These are phyloP conservation scores for Haplographium delicatum DNA, from an alignment of 495 filamentous ascomycete genomes.

Conservation along the genomic window DNA sequence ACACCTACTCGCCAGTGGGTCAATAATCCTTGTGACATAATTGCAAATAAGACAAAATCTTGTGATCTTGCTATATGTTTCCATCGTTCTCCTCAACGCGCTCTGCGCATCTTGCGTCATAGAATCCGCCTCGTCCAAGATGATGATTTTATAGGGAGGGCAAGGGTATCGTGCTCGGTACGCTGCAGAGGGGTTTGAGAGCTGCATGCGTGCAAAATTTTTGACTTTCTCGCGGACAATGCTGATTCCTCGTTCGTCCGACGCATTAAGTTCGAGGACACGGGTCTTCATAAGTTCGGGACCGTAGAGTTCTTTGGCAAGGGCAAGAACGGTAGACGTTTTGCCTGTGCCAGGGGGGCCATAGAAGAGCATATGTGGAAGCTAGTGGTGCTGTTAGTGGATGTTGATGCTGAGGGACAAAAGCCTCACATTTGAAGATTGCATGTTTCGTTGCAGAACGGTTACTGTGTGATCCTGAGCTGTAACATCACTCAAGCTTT, in stretches of 20 bases:
- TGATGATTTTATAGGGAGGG: slow-evolving; percentile 97
- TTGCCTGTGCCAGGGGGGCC: slow-evolving; percentile 97
- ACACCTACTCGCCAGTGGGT: slow-evolving; percentile 86
- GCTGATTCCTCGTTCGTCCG: slow-evolving; percentile 94
- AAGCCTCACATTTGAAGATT: slow-evolving; percentile 74
- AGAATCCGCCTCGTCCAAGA: slow-evolving; percentile 94
- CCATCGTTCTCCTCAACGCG: slow-evolving; percentile 91
- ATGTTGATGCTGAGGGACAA: slow-evolving; percentile 13
- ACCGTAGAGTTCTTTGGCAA: slow-evolving; percentile 96
- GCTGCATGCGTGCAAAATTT: slow-evolving; percentile 91
- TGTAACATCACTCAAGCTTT: slow-evolving; percentile 87
- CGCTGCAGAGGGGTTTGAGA: slow-evolving; percentile 65
- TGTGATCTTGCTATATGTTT: slow-evolving; percentile 94
- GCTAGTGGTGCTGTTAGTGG: slow-evolving; percentile 38
- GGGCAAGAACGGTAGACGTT: slow-evolving; percentile 93
- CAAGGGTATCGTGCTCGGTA: slow-evolving; percentile 78
- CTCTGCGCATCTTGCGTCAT: slow-evolving; percentile 99
- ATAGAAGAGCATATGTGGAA: slow-evolving; percentile 99
- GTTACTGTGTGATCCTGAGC: slow-evolving; percentile 97
- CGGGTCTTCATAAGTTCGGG: slow-evolving; percentile 90
- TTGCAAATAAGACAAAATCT: slow-evolving; percentile 98
- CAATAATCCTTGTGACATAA: slow-evolving; percentile 97
- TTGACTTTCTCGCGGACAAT: slow-evolving; percentile 99
- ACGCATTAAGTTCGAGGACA: slow-evolving; percentile 97
- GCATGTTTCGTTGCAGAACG: slow-evolving; percentile 84